phyloP scores from a whole-genome alignment of 2,329 filamentous ascomycete genomes.

The Alternaria ventricosa region DNA sequence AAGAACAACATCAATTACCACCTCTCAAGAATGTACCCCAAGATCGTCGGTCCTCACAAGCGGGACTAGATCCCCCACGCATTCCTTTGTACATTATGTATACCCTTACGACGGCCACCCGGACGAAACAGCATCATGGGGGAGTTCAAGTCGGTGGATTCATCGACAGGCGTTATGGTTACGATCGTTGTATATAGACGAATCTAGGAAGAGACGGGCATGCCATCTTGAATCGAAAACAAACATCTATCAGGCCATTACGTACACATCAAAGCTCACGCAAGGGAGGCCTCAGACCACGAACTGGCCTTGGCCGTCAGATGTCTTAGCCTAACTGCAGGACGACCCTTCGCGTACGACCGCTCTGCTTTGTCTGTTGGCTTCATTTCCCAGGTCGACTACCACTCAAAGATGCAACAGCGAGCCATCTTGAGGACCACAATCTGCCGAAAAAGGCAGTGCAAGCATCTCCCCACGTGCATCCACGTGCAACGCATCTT shows the following conservation, averaged over 20 bases:
- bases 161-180: constrained; percentile 27
- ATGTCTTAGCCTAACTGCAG: background rate
- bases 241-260: background rate
- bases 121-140: constrained; percentile 21
- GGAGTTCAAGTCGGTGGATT: constrained; percentile 26
- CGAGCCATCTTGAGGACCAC: background rate
- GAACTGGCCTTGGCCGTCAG: background rate
- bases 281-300: background rate
- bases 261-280: background rate
- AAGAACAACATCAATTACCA: constrained; percentile 93
- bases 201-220: constrained; percentile 6
- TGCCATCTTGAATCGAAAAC: background rate
- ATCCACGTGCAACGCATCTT: background rate
- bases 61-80: constrained; percentile 55
- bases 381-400: background rate
- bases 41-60: constrained; percentile 75
- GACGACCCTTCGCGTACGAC: constrained; percentile 1
- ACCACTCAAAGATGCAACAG: background rate
- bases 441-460: constrained; percentile 4
- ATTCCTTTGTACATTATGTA: constrained; percentile 35
- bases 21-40: constrained; percentile 75
- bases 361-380: background rate
- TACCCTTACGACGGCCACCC: constrained; percentile 20
- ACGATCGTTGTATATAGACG: constrained; percentile 22
- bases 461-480: constrained; percentile 11